Conservation (phyloP, 1,139 yeast species). For the Geotrichum europaeum region DNA sequence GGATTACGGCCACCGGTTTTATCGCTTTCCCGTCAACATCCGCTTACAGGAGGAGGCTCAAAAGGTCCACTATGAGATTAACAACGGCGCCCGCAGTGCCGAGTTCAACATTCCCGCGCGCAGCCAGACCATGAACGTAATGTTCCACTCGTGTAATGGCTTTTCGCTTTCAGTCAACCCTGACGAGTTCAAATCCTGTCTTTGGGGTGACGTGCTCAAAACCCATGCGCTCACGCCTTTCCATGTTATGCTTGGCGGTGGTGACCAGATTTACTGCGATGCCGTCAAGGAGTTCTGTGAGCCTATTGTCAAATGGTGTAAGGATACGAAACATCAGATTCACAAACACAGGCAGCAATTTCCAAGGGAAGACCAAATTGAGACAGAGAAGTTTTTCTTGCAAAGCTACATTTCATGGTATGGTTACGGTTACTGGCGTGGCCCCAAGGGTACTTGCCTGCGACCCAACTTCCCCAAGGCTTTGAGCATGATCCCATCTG, state of each 20-base stretch:
- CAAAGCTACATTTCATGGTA: slow-evolving; percentile 79
- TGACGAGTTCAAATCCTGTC: slow-evolving; percentile 55
- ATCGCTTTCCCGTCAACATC: slow-evolving; percentile 55
- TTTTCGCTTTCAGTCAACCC: slow-evolving; percentile 74
- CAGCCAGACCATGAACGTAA: slow-evolving; percentile 64
- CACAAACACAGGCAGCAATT: slow-evolving; percentile 41
- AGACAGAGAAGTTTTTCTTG: slow-evolving; percentile 61
- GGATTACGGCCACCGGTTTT: slow-evolving; percentile 51
- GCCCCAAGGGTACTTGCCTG: slow-evolving; percentile 55
- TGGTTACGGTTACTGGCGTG: slow-evolving; percentile 82
- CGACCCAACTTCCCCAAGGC: slow-evolving; percentile 70
- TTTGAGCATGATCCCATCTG: slow-evolving; percentile 72
- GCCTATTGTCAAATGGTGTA: slow-evolving; percentile 51
- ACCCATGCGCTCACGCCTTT: slow-evolving; percentile 59
- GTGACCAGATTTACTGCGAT: slow-evolving; percentile 92
- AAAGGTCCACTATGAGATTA: slow-evolving; percentile 33
- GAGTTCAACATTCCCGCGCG: slow-evolving; percentile 54
- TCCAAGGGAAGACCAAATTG: slow-evolving; percentile 44
- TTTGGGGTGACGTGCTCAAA: slow-evolving; percentile 79
- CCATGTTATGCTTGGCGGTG: slow-evolving; percentile 96
- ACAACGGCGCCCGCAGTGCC: slow-evolving; percentile 40
- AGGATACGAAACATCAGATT: slow-evolving; percentile 42
- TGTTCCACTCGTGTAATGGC: slow-evolving; percentile 90
- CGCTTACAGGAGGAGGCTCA: slow-evolving; percentile 7
- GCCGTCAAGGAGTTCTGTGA: slow-evolving; percentile 57